Evolutionary conservation across 2,329 filamentous ascomycete genomes (phyloP), one percentile per base, ranked within the genome.

Genomic region (Zymoseptoria passerinii): DNA sequence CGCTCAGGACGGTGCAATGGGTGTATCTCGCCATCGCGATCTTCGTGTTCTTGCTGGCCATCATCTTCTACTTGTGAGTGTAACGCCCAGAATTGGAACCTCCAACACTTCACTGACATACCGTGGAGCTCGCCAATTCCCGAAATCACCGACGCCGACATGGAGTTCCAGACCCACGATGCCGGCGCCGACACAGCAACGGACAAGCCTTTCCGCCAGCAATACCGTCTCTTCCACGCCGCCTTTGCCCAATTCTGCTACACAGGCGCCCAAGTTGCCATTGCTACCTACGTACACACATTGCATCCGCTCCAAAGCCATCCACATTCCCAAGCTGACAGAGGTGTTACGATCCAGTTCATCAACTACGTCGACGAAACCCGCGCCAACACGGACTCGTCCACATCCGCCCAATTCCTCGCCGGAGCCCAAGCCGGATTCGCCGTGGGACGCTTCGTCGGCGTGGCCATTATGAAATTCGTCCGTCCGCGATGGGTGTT

Each of bases 221-320:
- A 86, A 70, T 90, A 87, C 72, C 83, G 83, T 23, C 78, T 92
- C 2, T 90, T 91, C 78, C 87, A 90, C 66, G 89, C 87, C 10
- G 82, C 87, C 0, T 82, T 85, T 65, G 86, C 87, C 0, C 88
- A 92, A 65, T 92, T 92, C 73, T 89, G 85, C 70, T 94, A 92
- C 71, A 87, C 89, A 0, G 89, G 89, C 52, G 83, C 87, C 0
- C 90, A 95, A 67, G 76, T 81, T 4, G 80, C 77, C 1, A 76
- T 81, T 28, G 65, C 55, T 28, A 59, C 35, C 35, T 44, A 44
- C 35, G 35, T 44, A 44, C 35, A 2, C 35, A 44, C 35, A 23
- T 23, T n/a, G n/a, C n/a, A n/a, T n/a, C n/a, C 35, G 6, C 10
- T 10, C n/a, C 35, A 44, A 16, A 44, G 13, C 35, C 10, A 44